A percentile compares a stretch with the other conserved stretches of the same genome.
Evolutionary conservation across 495 filamentous ascomycete species (phyloP).

Genomic region (Neurospora sp.): DNA sequence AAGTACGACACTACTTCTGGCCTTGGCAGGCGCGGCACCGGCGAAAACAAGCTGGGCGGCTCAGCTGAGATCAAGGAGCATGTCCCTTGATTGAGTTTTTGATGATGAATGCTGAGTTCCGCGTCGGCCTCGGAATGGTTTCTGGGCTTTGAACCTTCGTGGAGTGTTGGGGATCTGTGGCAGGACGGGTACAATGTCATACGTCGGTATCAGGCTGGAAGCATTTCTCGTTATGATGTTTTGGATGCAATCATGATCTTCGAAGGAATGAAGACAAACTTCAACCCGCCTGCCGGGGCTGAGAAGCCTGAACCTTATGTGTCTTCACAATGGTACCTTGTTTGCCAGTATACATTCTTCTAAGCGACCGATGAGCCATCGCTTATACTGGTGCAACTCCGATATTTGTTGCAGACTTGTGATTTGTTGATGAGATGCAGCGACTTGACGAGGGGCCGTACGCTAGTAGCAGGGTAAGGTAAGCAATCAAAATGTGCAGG

Average conservation of each 20-base stretch:
- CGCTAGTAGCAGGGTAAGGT: background rate
- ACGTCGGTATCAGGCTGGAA: background rate
- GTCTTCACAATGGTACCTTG: background rate
- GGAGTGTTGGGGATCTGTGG: background rate
- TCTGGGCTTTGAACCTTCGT: background rate
- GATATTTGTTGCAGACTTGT: background rate
- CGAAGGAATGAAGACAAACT: background rate
- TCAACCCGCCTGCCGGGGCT: background rate
- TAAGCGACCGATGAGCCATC: background rate
- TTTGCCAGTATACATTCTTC: background rate
- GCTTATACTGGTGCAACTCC: background rate
- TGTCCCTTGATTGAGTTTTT: background rate
- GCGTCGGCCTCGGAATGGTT: background rate
- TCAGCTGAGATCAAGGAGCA: slow-evolving; percentile 6
- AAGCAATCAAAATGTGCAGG: background rate
- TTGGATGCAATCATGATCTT: background rate
- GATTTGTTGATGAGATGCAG: background rate
- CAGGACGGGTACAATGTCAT: background rate
- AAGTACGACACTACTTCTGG: background rate
- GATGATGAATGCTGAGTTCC: background rate
- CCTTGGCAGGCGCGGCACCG: background rate
- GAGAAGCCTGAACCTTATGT: background rate
- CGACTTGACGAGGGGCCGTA: background rate
- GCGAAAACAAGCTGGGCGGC: background rate
- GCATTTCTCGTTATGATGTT: background rate